Evolutionary conservation across 441 rosid species (phyloP).

Genomic region (Theobroma grandiflorum): DNA sequence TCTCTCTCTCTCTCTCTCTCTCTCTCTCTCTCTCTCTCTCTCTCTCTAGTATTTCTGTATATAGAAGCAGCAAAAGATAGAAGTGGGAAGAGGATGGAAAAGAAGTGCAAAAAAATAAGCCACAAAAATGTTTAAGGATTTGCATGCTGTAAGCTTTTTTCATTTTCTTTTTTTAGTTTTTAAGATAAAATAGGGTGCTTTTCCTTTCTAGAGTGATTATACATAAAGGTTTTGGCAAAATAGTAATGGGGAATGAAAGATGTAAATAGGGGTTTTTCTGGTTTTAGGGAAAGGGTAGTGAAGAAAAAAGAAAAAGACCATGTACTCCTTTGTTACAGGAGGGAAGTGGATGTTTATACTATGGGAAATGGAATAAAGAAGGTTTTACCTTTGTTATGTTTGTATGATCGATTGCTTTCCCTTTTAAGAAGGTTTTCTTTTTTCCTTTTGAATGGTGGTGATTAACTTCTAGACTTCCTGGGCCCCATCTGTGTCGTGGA

Average conservation of each 20-base stretch:
- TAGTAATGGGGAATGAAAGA: conserved; percentile 12
- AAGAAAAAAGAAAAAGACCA: not conserved
- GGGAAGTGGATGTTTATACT: conserved; percentile 16
- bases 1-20: not conserved
- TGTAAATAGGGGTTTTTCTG: conserved; percentile 41
- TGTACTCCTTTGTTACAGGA: conserved; percentile 25
- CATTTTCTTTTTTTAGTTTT: not conserved
- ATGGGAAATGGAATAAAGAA: conserved; percentile 25
- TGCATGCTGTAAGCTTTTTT: not conserved
- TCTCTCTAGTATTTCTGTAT: conserved; percentile 31
- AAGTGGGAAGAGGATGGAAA: conserved; percentile 28
- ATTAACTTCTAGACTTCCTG: not conserved
- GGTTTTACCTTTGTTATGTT: not conserved
- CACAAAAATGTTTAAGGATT: conserved; percentile 24
- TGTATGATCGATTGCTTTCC: not conserved
- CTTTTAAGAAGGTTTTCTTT: not conserved
- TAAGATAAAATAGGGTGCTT: conserved; percentile 26
- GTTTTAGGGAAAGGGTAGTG: not conserved
- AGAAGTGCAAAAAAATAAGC: conserved; percentile 20
- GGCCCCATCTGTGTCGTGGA: conserved; percentile 10
- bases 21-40: not conserved
- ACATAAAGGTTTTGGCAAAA: conserved; percentile 37
- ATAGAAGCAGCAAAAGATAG: conserved; percentile 38
- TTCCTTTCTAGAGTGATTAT: conserved; percentile 22
- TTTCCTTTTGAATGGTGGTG: not conserved